Evolutionary conservation across 225 moss, liverwort and hornwort species (phyloP).

Genomic region (Ulota crispa): DNA sequence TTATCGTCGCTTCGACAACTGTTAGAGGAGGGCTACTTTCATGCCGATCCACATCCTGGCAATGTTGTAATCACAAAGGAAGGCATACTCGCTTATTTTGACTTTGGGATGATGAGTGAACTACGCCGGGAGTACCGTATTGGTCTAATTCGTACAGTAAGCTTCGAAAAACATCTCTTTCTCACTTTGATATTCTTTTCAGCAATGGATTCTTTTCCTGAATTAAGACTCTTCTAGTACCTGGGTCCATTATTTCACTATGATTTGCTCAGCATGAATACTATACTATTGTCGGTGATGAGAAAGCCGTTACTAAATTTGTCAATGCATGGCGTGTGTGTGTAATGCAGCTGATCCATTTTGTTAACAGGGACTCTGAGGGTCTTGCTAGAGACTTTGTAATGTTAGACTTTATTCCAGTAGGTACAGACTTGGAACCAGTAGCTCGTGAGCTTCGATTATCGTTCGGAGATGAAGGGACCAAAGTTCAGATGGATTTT

Average conservation of each 20-base stretch:
- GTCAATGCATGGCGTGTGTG: constrained; percentile 8
- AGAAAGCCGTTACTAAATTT: constrained; percentile 9
- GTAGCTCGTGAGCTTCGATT: constrained; percentile 64
- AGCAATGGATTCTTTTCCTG: background rate
- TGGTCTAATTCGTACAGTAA: constrained; percentile 82
- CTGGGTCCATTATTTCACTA: background rate
- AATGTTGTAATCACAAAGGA: constrained; percentile 82
- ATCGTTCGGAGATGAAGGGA: constrained; percentile 72
- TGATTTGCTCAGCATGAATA: background rate
- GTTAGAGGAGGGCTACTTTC: constrained; percentile 89
- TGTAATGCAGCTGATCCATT: constrained; percentile 74
- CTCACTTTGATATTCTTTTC: background rate
- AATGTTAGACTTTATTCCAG: constrained; percentile 77
- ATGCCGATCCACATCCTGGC: constrained; percentile 96
- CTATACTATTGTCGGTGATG: background rate
- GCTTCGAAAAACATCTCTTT: constrained; percentile 1
- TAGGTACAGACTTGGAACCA: constrained; percentile 59
- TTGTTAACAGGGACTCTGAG: constrained; percentile 84
- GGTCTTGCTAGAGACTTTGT: constrained; percentile 83
- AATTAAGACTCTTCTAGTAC: background rate
- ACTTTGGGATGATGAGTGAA: constrained; percentile 98
- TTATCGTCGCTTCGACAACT: constrained; percentile 82
- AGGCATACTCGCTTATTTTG: constrained; percentile 83
- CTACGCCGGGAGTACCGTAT: constrained; percentile 77
- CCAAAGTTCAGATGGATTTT: constrained; percentile 72